Percentiles rank a stretch among this genome's conserved stretches.
Evolutionary conservation across 805 yeast genomes (phyloP).

Genomic region (Wilhelminamyces savonicus): DNA sequence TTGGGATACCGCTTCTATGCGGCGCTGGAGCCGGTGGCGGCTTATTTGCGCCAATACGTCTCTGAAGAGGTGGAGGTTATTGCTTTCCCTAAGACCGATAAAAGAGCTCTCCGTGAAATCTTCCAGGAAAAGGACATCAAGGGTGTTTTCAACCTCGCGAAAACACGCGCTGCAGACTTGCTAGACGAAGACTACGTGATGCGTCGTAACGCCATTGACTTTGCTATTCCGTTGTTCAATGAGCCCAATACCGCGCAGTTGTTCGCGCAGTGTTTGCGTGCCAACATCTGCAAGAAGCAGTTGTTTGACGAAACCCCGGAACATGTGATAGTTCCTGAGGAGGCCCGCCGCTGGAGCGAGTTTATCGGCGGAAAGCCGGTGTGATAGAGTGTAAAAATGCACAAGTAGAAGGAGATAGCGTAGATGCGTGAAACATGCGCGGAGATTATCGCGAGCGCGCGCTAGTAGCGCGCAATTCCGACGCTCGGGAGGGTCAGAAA

Average conservation of each 20-base stretch:
- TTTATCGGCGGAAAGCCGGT: slow-evolving; percentile 92
- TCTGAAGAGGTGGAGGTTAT: slow-evolving; percentile 53
- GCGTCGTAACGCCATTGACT: slow-evolving; percentile 99
- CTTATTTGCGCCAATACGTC: slow-evolving; percentile 53
- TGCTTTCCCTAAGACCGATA: slow-evolving; percentile 89
- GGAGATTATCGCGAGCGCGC: no score
- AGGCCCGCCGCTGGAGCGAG: slow-evolving; percentile 95
- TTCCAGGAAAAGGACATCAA: slow-evolving; percentile 81
- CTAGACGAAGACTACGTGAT: slow-evolving; percentile 89
- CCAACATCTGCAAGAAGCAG: slow-evolving; percentile 53
- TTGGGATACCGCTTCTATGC: slow-evolving; percentile 80
- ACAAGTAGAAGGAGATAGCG: not conserved
- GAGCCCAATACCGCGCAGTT: slow-evolving; percentile 91
- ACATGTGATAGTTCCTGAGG: slow-evolving; percentile 63
- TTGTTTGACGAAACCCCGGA: slow-evolving; percentile 36
- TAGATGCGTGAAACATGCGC: no score
- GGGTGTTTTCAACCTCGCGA: slow-evolving; percentile 89
- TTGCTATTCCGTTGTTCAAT: slow-evolving; percentile 91
- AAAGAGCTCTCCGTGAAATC: slow-evolving; percentile 87
- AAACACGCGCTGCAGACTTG: slow-evolving; percentile 78
- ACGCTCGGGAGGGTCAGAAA: no score
- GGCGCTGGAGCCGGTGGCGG: slow-evolving; percentile 66
- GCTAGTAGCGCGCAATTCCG: no score
- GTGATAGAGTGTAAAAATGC: slow-evolving; percentile 14
- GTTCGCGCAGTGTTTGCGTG: slow-evolving; percentile 77